Base-by-base conservation (phyloP, 306 rosid species). In the Inga laurina region DNA sequence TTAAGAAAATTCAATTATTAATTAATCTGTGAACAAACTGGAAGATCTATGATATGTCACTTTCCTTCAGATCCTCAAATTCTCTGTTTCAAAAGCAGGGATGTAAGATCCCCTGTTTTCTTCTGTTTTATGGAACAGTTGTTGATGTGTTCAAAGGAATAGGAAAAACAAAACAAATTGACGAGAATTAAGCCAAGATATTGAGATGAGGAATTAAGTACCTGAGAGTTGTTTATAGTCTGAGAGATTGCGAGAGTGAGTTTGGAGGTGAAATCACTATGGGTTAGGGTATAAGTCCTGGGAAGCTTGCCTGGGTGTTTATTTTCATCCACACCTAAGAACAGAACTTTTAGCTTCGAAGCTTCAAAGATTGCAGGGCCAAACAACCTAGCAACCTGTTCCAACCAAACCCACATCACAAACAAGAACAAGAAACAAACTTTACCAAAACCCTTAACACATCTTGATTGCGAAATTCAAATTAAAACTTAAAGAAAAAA, bases 311-410 rank as follows among this genome's bases (percentile, higher is more conserved):
- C 97, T 15, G 98, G 99, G 59, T 96, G 99, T 72, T 96, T 96
- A 71, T 94, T 82, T 82, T 96, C 97, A 30, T 92, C 99, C 37
- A 90, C 97, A 59, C 98, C 97, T 72, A 96, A 86, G 71, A 96
- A 92, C 68, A 94, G 84, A 66, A 96, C 99, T 88, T 94, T 96
- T 27, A 96, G 84, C 85, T 96, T 96, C 7, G 99, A 96, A 52
- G 98, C 89, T 86, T 94, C 99, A 82, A 96, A 96, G 9, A 93
- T 96, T 0, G 98, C 84, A 2, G 98, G 98, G 14, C 98, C 99
- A 61, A 96, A 96, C 71, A 96, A 69, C 90, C 99, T 90, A 8
- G 94, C 94, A 52, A 91, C 91, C 99, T 96, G 82, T 69, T 71
- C 72, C 84, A 80, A 84, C 48, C 67, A 80, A 84, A 76, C 79